Evolutionary conservation across 495 filamentous ascomycete genomes (phyloP), one percentile per base, ranked within the genome.

Genomic region (Lophiostoma macrostomum): DNA sequence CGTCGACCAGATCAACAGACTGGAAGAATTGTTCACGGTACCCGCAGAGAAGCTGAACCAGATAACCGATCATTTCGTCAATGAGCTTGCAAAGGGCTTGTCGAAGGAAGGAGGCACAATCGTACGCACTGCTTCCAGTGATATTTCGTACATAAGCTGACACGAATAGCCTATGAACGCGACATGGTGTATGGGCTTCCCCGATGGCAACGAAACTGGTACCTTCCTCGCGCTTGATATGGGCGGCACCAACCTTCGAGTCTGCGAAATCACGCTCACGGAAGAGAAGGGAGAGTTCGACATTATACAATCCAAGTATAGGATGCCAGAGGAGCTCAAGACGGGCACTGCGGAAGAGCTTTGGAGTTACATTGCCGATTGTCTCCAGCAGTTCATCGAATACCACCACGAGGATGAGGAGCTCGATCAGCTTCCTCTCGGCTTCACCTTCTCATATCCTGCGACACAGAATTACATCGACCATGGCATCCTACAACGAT

Each of bases 371-470:
- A 90, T 96, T 67, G 94, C 90, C 67, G 93, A 97, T 72, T 98
- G 93, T 68, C 73, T 98, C 50, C 82, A 95, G 73, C 90, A 97
- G 65, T 98, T 98, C 70, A 83, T 98, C 59, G 85, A 96, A 64
- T 85, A 83, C 64, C 91, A 97, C 71, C 91, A 97, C 68, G 74
- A 77, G 35, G 74, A 71, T 35, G 77, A 82, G 68, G 78, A 86
- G 54, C 53, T 83, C 25, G 77, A 80, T 16, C 79, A 81, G 61
- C 72, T 96, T 16, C 88, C 88, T 4, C 80, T 97, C 35, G 94
- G 93, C 68, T 98, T 98, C 74, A 98, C 93, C 47, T 98, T 98
- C 74, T 97, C 93, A 7, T 98, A 96, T 66, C 93, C 93, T 2
- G 94, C 90, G 23, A 93, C 90, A 11, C 93, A 98, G 70, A 82